Percentiles rank a stretch among this genome's conserved stretches.
Conservation (phyloP, 805 yeast genomes). For the Pichia gijzeniarum region DNA sequence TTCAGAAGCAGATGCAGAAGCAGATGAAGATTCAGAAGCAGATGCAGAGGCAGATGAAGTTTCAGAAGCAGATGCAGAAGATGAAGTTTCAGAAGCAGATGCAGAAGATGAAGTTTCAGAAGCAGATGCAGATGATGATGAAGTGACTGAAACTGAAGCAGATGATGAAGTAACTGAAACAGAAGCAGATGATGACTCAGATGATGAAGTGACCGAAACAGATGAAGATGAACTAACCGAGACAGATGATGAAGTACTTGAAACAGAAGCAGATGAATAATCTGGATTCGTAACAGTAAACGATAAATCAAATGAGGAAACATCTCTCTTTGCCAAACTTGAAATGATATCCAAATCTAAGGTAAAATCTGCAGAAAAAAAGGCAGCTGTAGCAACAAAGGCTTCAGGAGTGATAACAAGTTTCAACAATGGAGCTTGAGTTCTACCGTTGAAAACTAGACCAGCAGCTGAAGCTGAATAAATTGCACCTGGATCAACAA, state of each 20-base stretch:
- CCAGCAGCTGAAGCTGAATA: constrained; percentile 4
- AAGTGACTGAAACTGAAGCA: constrained; percentile 3
- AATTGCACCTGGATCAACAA: constrained; percentile 10
- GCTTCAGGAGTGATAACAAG: constrained; percentile 4
- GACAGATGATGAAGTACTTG: too few relatives aligned
- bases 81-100: too few relatives aligned
- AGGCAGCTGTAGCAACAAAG: neutral
- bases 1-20: neutral
- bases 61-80: constrained; percentile 5
- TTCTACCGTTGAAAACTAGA: constrained; percentile 11
- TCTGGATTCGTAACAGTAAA: constrained; percentile 8
- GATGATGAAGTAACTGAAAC: neutral
- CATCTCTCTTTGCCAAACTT: constrained; percentile 15
- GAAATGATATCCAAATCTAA: constrained; percentile 11
- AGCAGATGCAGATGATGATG: constrained; percentile 8
- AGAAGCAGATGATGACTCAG: constrained; percentile 1
- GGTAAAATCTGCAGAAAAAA: constrained; percentile 5
- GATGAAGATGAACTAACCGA: too few relatives aligned
- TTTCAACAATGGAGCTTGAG: constrained; percentile 14
- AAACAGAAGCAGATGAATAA: too few relatives aligned
- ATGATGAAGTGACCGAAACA: too few relatives aligned
- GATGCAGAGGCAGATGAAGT: constrained; percentile 1
- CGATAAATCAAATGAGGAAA: constrained; percentile 11
- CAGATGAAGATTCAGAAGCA: constrained; percentile 1
- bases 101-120: constrained; percentile 8